Evolutionary conservation across 129 eudicot species (phyloP).

Genomic region (Chrysanthemum makinoi): DNA sequence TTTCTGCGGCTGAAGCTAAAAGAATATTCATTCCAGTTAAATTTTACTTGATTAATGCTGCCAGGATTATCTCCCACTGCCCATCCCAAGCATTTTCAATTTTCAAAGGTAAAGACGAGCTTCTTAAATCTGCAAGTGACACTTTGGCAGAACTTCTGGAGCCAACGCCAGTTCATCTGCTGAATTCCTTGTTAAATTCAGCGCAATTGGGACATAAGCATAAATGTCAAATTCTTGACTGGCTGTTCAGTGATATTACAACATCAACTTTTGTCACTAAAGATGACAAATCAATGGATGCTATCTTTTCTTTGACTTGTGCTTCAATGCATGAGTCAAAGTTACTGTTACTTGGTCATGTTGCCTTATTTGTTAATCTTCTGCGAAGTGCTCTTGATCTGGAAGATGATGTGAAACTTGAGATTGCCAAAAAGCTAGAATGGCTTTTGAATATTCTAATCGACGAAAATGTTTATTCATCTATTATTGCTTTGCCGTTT

Average conservation of each 20-base stretch:
- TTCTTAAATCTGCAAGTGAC: no score
- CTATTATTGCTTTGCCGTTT: conserved; percentile 50
- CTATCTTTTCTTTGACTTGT: conserved; percentile 44
- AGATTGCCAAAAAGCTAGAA: conserved; percentile 62
- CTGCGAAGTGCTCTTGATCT: conserved; percentile 56
- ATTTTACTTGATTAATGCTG: conserved; percentile 89
- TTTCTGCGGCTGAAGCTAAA: conserved; percentile 68
- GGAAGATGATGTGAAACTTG: conserved; percentile 58
- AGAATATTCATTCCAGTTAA: conserved; percentile 80
- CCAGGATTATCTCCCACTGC: conserved; percentile 79
- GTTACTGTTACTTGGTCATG: no score
- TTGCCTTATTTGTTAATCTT: no score
- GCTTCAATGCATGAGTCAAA: no score
- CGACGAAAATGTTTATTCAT: conserved; percentile 63
- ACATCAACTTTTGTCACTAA: conserved; percentile 9
- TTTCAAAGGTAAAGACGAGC: conserved; percentile 59
- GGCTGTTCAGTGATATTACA: conserved; percentile 51
- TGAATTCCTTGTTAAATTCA: conserved; percentile 55
- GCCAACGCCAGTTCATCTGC: no score
- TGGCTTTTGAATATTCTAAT: conserved; percentile 55
- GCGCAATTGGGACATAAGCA: conserved; percentile 50
- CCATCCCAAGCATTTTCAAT: conserved; percentile 63
- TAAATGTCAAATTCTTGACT: conserved; percentile 64
- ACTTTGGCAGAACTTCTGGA: conserved; percentile 53
- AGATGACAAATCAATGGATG: conserved; percentile 23